These are phyloP conservation scores for Biscutella laevigata DNA, from an alignment of 441 rosid genomes.

Conservation along the genomic window DNA sequence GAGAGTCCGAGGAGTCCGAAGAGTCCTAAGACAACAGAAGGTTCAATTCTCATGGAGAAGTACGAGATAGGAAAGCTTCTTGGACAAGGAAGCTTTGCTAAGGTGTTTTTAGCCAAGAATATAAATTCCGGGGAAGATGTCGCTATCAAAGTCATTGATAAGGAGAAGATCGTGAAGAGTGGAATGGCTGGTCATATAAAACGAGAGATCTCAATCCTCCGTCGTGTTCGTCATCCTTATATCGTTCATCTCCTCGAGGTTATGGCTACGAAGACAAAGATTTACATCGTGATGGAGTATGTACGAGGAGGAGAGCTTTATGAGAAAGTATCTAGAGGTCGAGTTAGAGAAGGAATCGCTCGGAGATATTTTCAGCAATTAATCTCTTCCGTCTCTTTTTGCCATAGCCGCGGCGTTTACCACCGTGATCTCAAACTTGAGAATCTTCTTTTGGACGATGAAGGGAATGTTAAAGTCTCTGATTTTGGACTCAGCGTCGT, in stretches of 20 bases:
- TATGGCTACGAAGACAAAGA: constrained; percentile 85
- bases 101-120: constrained; percentile 69
- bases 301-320: constrained; percentile 83
- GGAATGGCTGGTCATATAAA: constrained; percentile 72
- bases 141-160: constrained; percentile 81
- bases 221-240: constrained; percentile 83
- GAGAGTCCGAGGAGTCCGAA: not conserved
- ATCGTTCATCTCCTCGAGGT: constrained; percentile 75
- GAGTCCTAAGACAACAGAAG: too few species aligned
- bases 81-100: constrained; percentile 80
- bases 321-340: constrained; percentile 65
- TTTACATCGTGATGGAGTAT: constrained; percentile 86
- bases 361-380: constrained; percentile 70
- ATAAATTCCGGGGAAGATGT: constrained; percentile 47
- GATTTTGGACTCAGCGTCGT: constrained; percentile 84
- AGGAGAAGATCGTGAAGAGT: constrained; percentile 64
- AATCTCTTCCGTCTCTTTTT: constrained; percentile 62
- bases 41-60: constrained; percentile 64
- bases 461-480: constrained; percentile 67
- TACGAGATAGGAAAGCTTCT: constrained; percentile 80
- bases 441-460: constrained; percentile 59
- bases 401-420: constrained; percentile 76
- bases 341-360: constrained; percentile 58
- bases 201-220: constrained; percentile 78
- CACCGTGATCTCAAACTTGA: constrained; percentile 89